Percentiles rank a stretch among this genome's conserved stretches.
phyloP scores from a whole-genome alignment of 179 eudicot species.

The Pouteria campechiana region DNA sequence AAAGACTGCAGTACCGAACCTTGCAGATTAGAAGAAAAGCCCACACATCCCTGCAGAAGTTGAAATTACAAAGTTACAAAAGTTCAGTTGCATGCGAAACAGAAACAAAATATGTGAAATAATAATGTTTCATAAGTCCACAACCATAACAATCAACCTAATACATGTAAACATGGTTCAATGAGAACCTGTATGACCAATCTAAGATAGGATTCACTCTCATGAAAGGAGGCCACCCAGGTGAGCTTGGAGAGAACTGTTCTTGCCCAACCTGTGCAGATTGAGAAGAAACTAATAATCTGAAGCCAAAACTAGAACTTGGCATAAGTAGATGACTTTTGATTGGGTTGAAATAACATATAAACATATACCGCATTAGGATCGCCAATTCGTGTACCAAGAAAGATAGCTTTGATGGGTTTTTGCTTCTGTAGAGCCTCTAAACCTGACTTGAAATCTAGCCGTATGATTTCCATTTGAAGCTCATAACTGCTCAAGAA shows the following conservation, averaged over 20 bases:
- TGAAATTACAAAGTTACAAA: background rate
- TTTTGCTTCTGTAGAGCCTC: conserved; percentile 64
- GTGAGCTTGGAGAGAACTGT: conserved; percentile 95
- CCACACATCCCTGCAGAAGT: conserved; percentile 79
- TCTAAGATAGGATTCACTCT: conserved; percentile 97
- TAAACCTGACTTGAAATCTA: conserved; percentile 90
- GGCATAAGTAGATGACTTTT: too few relatives aligned
- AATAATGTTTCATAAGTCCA: conserved; percentile 2
- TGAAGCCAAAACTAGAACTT: too few relatives aligned
- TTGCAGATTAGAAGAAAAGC: conserved; percentile 85
- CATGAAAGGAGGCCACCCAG: conserved; percentile 99
- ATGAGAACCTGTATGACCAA: conserved; percentile 89
- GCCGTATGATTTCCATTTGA: conserved; percentile 79
- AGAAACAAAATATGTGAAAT: background rate
- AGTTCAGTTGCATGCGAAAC: too few relatives aligned
- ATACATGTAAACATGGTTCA: background rate
- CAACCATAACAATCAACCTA: background rate
- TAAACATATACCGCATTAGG: conserved; percentile 82
- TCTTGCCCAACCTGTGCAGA: conserved; percentile 84
- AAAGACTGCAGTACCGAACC: conserved; percentile 89
- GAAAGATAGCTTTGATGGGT: conserved; percentile 84
- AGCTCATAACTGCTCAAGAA: conserved; percentile 52
- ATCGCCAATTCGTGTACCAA: conserved; percentile 94
- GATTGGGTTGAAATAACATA: too few relatives aligned
- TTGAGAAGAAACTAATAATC: background rate